Evolutionary conservation across 108 stramenopile genomes (phyloP).

Genomic region (Bacterosira constricta): DNA sequence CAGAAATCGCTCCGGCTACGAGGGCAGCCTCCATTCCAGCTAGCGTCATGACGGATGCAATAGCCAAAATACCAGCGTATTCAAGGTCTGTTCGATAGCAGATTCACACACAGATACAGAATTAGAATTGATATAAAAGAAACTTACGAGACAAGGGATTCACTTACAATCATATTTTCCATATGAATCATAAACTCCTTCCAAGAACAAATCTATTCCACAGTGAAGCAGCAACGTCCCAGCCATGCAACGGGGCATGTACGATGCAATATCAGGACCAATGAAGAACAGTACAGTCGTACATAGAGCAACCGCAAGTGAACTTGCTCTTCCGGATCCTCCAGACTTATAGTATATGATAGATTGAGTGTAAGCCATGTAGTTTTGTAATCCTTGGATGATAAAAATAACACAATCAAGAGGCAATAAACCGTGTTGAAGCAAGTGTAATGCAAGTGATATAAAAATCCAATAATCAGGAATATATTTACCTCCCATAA

Average conservation of each 20-base stretch:
- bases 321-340: constrained; percentile 56
- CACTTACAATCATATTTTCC: constrained; percentile 39
- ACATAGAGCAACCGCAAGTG: constrained; percentile 49
- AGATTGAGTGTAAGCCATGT: constrained; percentile 71
- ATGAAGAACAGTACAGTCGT: constrained; percentile 67
- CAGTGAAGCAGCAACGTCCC: constrained; percentile 85
- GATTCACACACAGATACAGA: neutral
- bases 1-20: constrained; percentile 65
- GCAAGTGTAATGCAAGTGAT: neutral
- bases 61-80: constrained; percentile 69
- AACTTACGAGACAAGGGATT: neutral
- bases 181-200: constrained; percentile 71
- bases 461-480: neutral
- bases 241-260: constrained; percentile 83
- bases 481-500: constrained; percentile 43
- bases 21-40: constrained; percentile 78
- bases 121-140: neutral
- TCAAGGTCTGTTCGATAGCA: constrained; percentile 22
- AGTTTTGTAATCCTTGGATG: constrained; percentile 72
- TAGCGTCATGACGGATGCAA: constrained; percentile 71
- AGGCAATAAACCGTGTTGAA: neutral
- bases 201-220: constrained; percentile 83
- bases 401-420: neutral
- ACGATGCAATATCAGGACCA: constrained; percentile 62
- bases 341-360: constrained; percentile 79